phyloP scores from a whole-genome alignment of 352 stramenopile species.

The Globisporangium splendens region DNA sequence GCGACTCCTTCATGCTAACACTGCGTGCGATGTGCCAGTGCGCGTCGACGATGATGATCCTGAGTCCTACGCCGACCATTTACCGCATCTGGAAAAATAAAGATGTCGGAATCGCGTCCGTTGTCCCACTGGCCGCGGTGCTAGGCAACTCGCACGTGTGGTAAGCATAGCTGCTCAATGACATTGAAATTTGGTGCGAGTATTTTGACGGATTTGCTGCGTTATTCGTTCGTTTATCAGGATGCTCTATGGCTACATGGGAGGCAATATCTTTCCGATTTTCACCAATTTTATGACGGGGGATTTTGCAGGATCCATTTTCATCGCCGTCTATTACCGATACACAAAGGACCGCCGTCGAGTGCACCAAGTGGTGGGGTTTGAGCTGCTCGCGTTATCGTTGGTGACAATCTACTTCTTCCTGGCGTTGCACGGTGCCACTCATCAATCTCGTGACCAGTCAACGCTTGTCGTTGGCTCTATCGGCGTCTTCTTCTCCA shows the following conservation, averaged over 20 bases:
- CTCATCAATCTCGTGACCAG: conserved; percentile 22
- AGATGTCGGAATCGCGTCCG: conserved; percentile 27
- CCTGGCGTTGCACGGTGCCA: conserved; percentile 26
- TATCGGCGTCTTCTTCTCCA: conserved; percentile 28
- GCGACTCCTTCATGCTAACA: conserved; percentile 17
- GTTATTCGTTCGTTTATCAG: conserved; percentile 10
- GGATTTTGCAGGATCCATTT: conserved; percentile 31
- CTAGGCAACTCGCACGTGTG: conserved; percentile 32
- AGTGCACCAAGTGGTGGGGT: conserved; percentile 22
- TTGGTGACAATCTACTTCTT: conserved; percentile 33
- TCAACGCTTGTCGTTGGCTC: conserved; percentile 23
- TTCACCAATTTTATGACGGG: conserved; percentile 31
- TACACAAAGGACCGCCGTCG: conserved; percentile 28
- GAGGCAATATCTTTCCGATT: conserved; percentile 26
- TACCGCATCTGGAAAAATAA: conserved; percentile 41
- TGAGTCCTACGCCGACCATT: conserved; percentile 33
- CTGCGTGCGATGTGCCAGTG: conserved; percentile 29
- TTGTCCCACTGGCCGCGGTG: conserved; percentile 35
- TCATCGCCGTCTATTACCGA: conserved; percentile 54
- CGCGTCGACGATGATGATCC: conserved; percentile 36
- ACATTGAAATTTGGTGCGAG: too few species aligned
- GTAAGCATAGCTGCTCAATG: conserved; percentile 2
- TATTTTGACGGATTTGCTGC: too few species aligned
- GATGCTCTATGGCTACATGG: conserved; percentile 45
- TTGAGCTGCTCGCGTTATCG: conserved; percentile 16